Percentiles rank a stretch among this genome's conserved stretches.
Conservation (phyloP, 2,329 filamentous ascomycete species). For the Verticillium isaacii region DNA sequence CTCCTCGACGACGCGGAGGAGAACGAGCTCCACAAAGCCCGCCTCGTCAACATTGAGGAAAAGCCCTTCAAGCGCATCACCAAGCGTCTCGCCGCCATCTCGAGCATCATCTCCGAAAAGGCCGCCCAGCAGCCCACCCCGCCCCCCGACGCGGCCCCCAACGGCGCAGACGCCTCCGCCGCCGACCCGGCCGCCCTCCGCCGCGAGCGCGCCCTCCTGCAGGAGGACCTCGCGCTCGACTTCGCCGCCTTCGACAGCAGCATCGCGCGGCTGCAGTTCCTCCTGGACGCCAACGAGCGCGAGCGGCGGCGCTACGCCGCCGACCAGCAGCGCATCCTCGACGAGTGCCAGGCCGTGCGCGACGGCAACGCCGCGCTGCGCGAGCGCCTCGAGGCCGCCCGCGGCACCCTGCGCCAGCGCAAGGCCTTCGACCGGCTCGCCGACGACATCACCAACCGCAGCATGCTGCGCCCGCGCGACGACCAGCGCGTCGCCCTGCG, state of each 20-base stretch:
- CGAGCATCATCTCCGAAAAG: slow-evolving; percentile 34
- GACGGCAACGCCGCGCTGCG: slow-evolving; percentile 70
- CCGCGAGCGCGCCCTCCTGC: slow-evolving; percentile 62
- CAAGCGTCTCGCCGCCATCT: slow-evolving; percentile 65
- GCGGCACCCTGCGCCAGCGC: slow-evolving; percentile 68
- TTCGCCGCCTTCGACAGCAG: slow-evolving; percentile 84
- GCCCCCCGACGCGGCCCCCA: slow-evolving; percentile 48
- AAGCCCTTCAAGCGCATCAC: slow-evolving; percentile 87
- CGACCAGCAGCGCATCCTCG: slow-evolving; percentile 74
- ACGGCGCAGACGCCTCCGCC: slow-evolving; percentile 13
- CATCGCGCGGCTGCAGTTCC: slow-evolving; percentile 82
- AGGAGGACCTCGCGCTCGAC: slow-evolving; percentile 80
- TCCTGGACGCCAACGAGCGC: slow-evolving; percentile 73
- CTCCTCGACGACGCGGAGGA: slow-evolving; percentile 72
- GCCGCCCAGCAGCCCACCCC: slow-evolving; percentile 58
- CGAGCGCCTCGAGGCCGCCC: slow-evolving; percentile 70
- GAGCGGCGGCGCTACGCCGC: slow-evolving; percentile 80
- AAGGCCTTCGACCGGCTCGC: slow-evolving; percentile 86
- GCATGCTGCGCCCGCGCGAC: slow-evolving; percentile 70
- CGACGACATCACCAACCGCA: slow-evolving; percentile 79
- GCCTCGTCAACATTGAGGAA: slow-evolving; percentile 85
- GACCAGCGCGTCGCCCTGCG: slow-evolving; percentile 74
- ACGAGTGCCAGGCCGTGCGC: slow-evolving; percentile 72
- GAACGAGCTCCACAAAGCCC: slow-evolving; percentile 80
- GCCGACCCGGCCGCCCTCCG: slow-evolving; percentile 32